Base-by-base conservation (phyloP, 2,329 filamentous ascomycete genomes). In the Sporothrix phasma region DNA sequence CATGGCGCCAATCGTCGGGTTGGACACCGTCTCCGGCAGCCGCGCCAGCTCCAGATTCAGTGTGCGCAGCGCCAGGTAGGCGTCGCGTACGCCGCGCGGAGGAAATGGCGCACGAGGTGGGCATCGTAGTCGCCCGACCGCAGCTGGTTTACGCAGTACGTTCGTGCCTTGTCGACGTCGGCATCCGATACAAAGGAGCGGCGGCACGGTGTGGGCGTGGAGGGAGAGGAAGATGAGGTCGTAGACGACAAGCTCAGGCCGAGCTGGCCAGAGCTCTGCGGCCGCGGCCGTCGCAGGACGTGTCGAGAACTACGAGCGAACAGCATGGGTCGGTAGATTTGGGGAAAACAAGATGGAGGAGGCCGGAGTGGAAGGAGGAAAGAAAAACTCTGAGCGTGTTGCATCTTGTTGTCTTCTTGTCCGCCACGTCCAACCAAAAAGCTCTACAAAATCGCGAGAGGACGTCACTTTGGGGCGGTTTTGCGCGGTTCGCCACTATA, bases 11-110 rank as follows among this genome's bases (percentile, higher is more conserved):
- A 97, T 89, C 3, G 88, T 88, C n/a, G 89, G 85, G 66, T 89
- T 94, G 54, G 90, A 94, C 22, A 94, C 92, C 13, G 89, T 86
- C 76, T 97, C 93, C 64, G 94, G 91, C 67, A 97, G 88, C 64
- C 90, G 85, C 51, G 93, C 90, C 66, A 97, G 84, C 74, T 97
- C 93, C 71, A 97, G 83, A 73, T 99, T 99, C 75, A 99, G 86
- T 60, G 92, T 89, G 67, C 93, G 89, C 65, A 99, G 85, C 65
- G 92, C 91, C 69, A 96, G 84, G 76, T 97, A 97, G 69, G 90
- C 88, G 75, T 95, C 87, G 71, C 86, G 87, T 13, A 88, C 82
- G 34, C 87, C 81, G 3, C 79, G 79, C 1, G 91, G 66, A 97
- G 84, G 76, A 97, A 96, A 66, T 90, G 88, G 68, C 90, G 87